phyloP scores from a whole-genome alignment of 2,329 filamentous ascomycete genomes.

The Exophiala alcalophila region DNA sequence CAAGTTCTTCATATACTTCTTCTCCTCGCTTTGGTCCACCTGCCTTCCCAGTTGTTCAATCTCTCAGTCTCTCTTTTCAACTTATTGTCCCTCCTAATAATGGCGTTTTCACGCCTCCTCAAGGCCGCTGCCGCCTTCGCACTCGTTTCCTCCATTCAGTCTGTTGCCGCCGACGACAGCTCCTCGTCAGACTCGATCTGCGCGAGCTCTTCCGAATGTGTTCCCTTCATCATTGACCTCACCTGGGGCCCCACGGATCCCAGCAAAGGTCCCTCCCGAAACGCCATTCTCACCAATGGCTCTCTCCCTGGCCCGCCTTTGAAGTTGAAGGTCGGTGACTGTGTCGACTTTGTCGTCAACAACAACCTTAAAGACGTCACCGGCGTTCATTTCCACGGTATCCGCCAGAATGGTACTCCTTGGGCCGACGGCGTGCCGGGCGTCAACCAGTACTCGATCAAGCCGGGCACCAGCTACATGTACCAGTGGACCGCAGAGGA shows the following conservation, averaged over 20 bases:
- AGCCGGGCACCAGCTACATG: conserved; percentile 59
- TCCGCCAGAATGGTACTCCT: conserved; percentile 73
- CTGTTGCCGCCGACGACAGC: conserved; percentile 15
- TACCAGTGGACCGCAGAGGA: conserved; percentile 54
- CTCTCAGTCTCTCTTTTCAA: conserved; percentile 15
- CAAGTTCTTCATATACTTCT: conserved; percentile 3
- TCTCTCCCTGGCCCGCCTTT: conserved; percentile 72
- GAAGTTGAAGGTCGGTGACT: conserved; percentile 70
- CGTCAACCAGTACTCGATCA: conserved; percentile 65
- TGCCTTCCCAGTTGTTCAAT: conserved; percentile 9
- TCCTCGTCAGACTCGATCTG: conserved; percentile 12
- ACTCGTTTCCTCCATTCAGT: conserved; percentile 20
- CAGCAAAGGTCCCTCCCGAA: conserved; percentile 45
- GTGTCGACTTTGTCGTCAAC: conserved; percentile 64
- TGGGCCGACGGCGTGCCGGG: conserved; percentile 70
- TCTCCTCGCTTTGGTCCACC: too few species aligned
- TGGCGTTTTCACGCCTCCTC: conserved; percentile 17
- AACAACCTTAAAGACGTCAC: conserved; percentile 64
- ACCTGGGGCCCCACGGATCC: conserved; percentile 38
- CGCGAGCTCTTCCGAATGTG: conserved; percentile 22
- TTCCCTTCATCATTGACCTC: conserved; percentile 35
- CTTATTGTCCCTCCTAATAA: conserved; percentile 12
- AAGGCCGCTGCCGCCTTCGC: conserved; percentile 22
- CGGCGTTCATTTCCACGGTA: conserved; percentile 74
- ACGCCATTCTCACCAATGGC: conserved; percentile 68